Conservation (phyloP, 345 rosid genomes). For the Pelargonium nanum region DNA sequence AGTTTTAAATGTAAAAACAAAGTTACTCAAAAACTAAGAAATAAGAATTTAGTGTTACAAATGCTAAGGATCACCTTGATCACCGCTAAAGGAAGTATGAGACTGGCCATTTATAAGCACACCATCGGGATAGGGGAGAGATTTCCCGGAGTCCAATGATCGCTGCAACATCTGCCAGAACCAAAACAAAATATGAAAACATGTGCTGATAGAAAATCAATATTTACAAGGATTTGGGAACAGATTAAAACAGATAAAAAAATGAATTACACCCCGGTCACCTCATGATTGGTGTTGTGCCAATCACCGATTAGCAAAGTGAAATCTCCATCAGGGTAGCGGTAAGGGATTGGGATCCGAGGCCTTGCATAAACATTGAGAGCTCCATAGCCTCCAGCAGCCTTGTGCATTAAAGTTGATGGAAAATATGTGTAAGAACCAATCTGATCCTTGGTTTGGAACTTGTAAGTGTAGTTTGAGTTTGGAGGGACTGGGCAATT, state of each 20-base stretch:
- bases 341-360: conserved; percentile 62
- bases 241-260: too few species aligned
- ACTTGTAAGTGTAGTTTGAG: conserved; percentile 68
- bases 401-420: conserved; percentile 66
- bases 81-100: conserved; percentile 23
- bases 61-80: conserved; percentile 17
- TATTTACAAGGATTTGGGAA: too few species aligned
- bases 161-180: conserved; percentile 36
- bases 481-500: conserved; percentile 81
- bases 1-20: too few species aligned
- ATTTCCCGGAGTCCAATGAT: conserved; percentile 54
- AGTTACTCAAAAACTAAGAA: not conserved
- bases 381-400: conserved; percentile 80
- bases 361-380: conserved; percentile 53
- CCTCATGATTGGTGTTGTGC: conserved; percentile 73
- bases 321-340: conserved; percentile 58
- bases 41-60: not conserved
- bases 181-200: not conserved
- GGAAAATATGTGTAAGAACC: conserved; percentile 74
- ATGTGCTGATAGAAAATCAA: too few species aligned
- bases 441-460: conserved; percentile 89
- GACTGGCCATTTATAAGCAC: conserved; percentile 32
- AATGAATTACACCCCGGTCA: conserved; percentile 7
- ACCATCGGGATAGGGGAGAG: conserved; percentile 49
- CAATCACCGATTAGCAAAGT: conserved; percentile 79